Percentiles rank a stretch among this genome's conserved stretches.
phyloP scores from a whole-genome alignment of 2,329 filamentous ascomycete genomes.

The Xylaria sp. region DNA sequence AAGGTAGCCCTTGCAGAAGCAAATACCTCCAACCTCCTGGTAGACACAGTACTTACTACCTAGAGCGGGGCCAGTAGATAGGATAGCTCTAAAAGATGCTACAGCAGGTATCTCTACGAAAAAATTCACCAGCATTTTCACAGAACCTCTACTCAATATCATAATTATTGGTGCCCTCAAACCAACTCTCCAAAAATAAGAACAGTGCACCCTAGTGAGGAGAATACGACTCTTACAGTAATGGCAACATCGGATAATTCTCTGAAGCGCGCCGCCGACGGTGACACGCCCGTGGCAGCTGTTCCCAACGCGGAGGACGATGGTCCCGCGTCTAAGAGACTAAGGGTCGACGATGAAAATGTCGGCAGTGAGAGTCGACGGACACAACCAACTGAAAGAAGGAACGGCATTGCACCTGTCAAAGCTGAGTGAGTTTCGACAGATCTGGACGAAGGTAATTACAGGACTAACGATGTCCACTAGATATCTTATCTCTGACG shows the following conservation, averaged over 20 bases:
- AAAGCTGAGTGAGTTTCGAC: constrained; percentile 42
- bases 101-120: too few species aligned
- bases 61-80: not conserved
- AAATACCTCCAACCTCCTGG: too few species aligned
- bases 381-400: constrained; percentile 22
- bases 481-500: constrained; percentile 39
- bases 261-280: constrained; percentile 11
- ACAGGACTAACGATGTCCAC: constrained; percentile 3
- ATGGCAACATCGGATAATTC: constrained; percentile 6
- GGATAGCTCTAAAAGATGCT: not conserved
- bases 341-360: constrained; percentile 52
- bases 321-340: constrained; percentile 59
- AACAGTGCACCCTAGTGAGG: not conserved
- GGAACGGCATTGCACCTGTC: constrained; percentile 39
- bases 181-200: constrained; percentile 4
- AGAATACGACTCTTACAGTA: not conserved
- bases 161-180: not conserved
- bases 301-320: constrained; percentile 33
- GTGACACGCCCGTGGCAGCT: constrained; percentile 6
- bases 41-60: too few species aligned
- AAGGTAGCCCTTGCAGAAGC: too few species aligned
- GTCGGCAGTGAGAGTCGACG: constrained; percentile 12
- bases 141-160: not conserved
- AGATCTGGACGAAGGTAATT: not conserved
- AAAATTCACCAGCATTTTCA: constrained; percentile 5